Evolutionary conservation across 805 yeast species (phyloP), one percentile per base, ranked within the genome.

Genomic region (Candida sonorensis): DNA sequence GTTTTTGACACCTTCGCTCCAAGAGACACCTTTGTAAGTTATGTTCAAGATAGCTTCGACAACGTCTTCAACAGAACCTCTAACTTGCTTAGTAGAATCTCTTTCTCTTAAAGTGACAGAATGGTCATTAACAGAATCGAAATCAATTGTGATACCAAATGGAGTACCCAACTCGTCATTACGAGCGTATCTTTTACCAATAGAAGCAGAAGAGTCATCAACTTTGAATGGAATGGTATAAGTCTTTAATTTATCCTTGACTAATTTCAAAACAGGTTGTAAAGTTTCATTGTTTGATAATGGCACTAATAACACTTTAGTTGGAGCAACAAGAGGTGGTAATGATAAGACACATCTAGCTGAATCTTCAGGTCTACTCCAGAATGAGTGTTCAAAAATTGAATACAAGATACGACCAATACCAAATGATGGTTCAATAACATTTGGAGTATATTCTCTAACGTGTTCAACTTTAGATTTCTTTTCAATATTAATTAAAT

Each of bases 81-180:
- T 85, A 30, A 88, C 95, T 70, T 90, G 98, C 59, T 78, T 81
- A 22, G 97, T 92, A 35, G 94, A 73, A 62, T 90, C 98, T 70
- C 98, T 84, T 64, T 90, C 97, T 72, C 98, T 85, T 55, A 90
- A 71, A 22, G 98, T 90, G 45, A 90, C 83, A 10, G 96, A 79
- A 31, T 75, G 75, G 56, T 90, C 97, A 56, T 81, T 75, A 41
- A 83, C 74, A 34, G 95, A 80, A 44, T 90, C 97, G 61, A 92
- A 90, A 62, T 90, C 98, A 50, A 90, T 82, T 44, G 98, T 90
- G 62, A 90, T 77, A 60, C 98, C 98, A 58, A 92, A 92, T 49
- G 98, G 98, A 34, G 97, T 92, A 62, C 98, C 98, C 55, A 90
- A 73, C 68, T 90, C 98, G 63, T 90, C 98, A 61, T 90, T 90